Base-by-base conservation (phyloP, 148 eudicot species). In the Rhododendron molle region DNA sequence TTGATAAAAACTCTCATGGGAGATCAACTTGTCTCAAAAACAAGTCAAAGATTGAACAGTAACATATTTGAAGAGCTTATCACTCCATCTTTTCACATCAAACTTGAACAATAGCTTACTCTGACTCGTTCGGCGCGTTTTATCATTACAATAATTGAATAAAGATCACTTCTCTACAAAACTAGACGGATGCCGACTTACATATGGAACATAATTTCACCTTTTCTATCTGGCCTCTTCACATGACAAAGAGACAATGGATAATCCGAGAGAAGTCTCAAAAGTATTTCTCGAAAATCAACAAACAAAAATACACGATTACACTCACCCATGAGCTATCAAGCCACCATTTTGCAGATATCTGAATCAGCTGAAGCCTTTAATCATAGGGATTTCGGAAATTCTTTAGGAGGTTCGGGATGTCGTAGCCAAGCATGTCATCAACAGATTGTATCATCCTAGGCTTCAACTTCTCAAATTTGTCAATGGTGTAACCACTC, bases 341-440 rank as follows among this genome's bases (percentile, higher is more conserved):
- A 4, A 8, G 26, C 50, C 80, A 40, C 80, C 32, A 76, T 40
- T 18, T 9, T 76, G 30, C 23, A 38, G 46, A 38, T 76, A 10
- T 38, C 30, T 21, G 80, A 76, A 76, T 8, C 49, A 9, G 79
- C 15, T 40, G 80, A 21, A 76, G 47, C 15, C n/a, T 38, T 88
- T 87, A 90, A 52, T 92, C 94, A 80, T 95, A 94, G 23, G 98
- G 98, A 88, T 95, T 94, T 38, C 92, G 86, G 89, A 94, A 95
- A 76, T 86, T 92, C 91, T 90, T 92, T 6, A 95, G 82, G 40
- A 95, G 94, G 20, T 94, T 92, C 1, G 96, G 98, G 82, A 95
- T 93, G 88, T 95, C 98, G 83, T 95, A 94, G 52, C 95, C 91
- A 32, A 95, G 88, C 96, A 95, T 95, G 85, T 94, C 95, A 89